A percentile compares a stretch with the other conserved stretches of the same genome.
Evolutionary conservation across 2,329 filamentous ascomycete genomes (phyloP).

Genomic region (Diplodia sapinea): DNA sequence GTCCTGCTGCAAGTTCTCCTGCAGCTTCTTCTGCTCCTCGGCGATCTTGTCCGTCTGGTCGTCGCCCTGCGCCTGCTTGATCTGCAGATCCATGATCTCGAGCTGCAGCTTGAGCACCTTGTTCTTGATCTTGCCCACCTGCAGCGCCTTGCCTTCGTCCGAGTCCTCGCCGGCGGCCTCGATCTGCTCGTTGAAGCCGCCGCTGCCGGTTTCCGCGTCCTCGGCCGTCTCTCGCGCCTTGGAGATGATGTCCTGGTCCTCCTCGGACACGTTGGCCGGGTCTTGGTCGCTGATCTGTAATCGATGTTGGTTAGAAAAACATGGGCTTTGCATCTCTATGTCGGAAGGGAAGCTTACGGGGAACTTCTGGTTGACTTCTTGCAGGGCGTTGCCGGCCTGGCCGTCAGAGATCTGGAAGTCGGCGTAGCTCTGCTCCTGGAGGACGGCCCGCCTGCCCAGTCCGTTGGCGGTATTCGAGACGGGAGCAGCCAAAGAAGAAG

Average conservation of each 20-base stretch:
- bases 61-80: conserved; percentile 60
- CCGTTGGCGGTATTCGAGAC: conserved; percentile 14
- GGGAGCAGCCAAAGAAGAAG: conserved; percentile 40
- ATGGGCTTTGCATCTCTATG: not conserved
- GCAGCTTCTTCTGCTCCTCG: conserved; percentile 58
- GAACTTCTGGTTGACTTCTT: conserved; percentile 61
- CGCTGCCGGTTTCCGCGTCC: conserved; percentile 56
- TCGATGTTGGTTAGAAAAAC: not conserved
- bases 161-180: conserved; percentile 51
- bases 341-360: conserved; percentile 47
- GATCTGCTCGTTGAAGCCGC: conserved; percentile 60
- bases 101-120: conserved; percentile 65
- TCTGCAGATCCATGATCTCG: conserved; percentile 58
- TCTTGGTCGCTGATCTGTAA: conserved; percentile 53
- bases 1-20: conserved; percentile 60
- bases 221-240: conserved; percentile 61
- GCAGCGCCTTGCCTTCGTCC: conserved; percentile 51
- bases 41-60: conserved; percentile 54
- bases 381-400: conserved; percentile 59
- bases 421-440: conserved; percentile 40
- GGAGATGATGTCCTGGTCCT: conserved; percentile 59
- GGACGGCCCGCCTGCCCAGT: conserved; percentile 31
- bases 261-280: conserved; percentile 54
- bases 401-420: conserved; percentile 60
- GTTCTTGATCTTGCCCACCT: conserved; percentile 66